Evolutionary conservation across 306 rosid species (phyloP).

Genomic region (Begonia peltatifolia): DNA sequence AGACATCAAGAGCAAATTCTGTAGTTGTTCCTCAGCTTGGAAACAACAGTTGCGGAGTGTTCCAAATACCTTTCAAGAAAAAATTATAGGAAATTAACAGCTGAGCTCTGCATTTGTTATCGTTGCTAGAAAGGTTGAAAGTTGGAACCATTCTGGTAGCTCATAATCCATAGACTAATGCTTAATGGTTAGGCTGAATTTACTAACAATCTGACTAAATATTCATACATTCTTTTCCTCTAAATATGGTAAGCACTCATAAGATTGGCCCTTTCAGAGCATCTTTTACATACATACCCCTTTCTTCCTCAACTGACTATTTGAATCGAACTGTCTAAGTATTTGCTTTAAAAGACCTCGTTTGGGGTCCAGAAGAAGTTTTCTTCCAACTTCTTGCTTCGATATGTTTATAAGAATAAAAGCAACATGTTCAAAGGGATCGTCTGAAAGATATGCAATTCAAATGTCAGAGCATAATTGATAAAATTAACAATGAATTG

Average conservation of each 20-base stretch:
- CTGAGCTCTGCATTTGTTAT: too few relatives aligned
- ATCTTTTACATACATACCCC: conserved; percentile 52
- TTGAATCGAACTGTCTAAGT: conserved; percentile 74
- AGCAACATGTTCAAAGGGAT: conserved; percentile 87
- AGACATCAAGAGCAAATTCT: conserved; percentile 72
- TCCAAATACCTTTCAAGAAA: conserved; percentile 59
- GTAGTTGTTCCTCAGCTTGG: conserved; percentile 75
- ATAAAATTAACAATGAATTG: not conserved
- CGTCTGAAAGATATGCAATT: conserved; percentile 35
- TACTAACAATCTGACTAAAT: too few relatives aligned
- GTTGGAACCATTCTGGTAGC: too few relatives aligned
- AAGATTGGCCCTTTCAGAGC: not conserved
- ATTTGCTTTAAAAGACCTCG: conserved; percentile 81
- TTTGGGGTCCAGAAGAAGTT: conserved; percentile 74
- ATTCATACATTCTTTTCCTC: too few relatives aligned
- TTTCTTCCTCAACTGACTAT: conserved; percentile 64
- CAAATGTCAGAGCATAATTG: conserved; percentile 10
- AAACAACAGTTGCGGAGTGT: conserved; percentile 90
- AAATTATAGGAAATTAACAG: too few relatives aligned
- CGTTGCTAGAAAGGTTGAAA: too few relatives aligned
- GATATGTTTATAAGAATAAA: conserved; percentile 84
- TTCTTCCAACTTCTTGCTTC: conserved; percentile 68
- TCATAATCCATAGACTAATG: too few relatives aligned
- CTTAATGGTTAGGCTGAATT: too few relatives aligned
- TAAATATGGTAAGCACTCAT: not conserved